Percentiles rank a stretch among this genome's conserved stretches.
phyloP scores from a whole-genome alignment of 768 basidiomycete genomes.

The Nidularia pulvinata region DNA sequence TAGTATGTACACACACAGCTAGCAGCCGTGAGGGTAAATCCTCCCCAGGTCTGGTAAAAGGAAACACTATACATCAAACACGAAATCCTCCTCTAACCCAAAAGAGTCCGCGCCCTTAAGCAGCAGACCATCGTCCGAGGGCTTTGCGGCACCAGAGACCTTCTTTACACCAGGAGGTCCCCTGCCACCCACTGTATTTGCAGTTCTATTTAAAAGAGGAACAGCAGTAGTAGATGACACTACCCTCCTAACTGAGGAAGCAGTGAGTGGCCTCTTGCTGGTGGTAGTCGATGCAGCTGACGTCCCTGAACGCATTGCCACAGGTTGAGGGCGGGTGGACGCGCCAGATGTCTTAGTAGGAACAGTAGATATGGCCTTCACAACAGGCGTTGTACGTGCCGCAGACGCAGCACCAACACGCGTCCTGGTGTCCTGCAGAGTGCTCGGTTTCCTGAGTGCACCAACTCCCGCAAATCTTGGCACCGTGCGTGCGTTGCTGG shows the following conservation, averaged over 20 bases:
- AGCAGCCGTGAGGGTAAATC: no score
- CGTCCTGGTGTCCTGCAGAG: neutral
- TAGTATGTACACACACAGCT: no score
- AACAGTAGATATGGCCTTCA: no score
- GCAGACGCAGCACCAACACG: neutral
- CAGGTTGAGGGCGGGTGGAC: neutral
- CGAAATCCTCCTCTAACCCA: neutral
- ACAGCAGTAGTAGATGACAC: neutral
- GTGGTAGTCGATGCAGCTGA: neutral
- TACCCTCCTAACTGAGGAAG: neutral
- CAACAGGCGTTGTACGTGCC: neutral
- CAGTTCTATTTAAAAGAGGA: neutral
- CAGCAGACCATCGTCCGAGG: no score
- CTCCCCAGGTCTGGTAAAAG: no score
- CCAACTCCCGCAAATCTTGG: neutral
- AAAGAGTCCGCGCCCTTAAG: neutral
- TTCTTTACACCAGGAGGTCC: neutral
- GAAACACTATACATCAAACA: neutral
- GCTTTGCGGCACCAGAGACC: no score
- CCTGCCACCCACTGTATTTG: neutral
- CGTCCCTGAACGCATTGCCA: neutral
- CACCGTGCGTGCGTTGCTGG: neutral
- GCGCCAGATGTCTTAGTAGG: no score
- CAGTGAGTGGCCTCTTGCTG: neutral
- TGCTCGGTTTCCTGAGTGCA: neutral